phyloP scores from a whole-genome alignment of 306 rosid genomes.

The Psophocarpus tetragonolobus region DNA sequence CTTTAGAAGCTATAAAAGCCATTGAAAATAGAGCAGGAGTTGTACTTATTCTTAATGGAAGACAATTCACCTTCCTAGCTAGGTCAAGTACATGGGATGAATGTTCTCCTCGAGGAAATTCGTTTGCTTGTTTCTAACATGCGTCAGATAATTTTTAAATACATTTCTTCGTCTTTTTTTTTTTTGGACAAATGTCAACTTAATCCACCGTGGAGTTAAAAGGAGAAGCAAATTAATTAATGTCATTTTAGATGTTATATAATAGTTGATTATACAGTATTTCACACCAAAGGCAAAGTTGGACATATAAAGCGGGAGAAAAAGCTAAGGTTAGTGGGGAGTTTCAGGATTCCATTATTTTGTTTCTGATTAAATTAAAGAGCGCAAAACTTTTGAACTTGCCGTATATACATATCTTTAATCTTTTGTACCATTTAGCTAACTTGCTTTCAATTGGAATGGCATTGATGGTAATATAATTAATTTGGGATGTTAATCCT shows the following conservation, averaged over 20 bases:
- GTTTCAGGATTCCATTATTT: conserved; percentile 22
- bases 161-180: neutral
- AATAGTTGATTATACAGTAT: neutral
- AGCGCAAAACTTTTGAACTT: conserved; percentile 3
- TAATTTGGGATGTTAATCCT: neutral
- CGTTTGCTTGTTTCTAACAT: neutral
- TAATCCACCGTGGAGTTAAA: neutral
- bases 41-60: no score
- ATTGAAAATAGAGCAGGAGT: neutral
- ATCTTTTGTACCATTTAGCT: neutral
- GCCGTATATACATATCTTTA: neutral
- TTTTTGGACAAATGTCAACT: neutral
- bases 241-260: neutral
- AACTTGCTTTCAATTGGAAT: conserved; percentile 7
- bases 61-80: no score
- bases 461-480: neutral
- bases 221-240: conserved; percentile 8
- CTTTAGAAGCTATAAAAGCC: neutral
- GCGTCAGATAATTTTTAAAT: neutral
- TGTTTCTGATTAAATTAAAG: neutral
- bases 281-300: neutral
- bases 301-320: neutral
- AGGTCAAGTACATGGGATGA: neutral
- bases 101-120: neutral
- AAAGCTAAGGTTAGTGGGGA: conserved; percentile 24